A percentile compares a stretch with the other conserved stretches of the same genome.
Conservation (phyloP, 2,329 filamentous ascomycete genomes). For the Calonectria pteridis region DNA sequence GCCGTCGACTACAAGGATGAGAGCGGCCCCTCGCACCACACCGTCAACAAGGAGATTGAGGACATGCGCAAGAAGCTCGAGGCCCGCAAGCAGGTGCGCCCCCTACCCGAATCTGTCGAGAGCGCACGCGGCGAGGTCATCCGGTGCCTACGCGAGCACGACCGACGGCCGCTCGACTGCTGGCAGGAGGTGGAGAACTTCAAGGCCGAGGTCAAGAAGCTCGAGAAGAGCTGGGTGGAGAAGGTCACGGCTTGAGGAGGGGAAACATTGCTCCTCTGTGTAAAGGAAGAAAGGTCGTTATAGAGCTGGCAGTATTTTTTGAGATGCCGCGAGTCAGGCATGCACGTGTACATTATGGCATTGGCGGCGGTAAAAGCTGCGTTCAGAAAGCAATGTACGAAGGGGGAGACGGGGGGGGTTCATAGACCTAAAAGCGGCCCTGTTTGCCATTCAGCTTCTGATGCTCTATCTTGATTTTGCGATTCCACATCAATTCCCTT, state of each 20-base stretch:
- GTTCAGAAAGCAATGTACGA: conserved; percentile 45
- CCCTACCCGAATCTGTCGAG: conserved; percentile 79
- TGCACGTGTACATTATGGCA: conserved; percentile 50
- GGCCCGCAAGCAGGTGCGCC: conserved; percentile 73
- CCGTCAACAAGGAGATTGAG: conserved; percentile 71
- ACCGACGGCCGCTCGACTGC: conserved; percentile 91
- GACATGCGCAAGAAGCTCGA: conserved; percentile 71
- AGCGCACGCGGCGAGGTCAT: conserved; percentile 82
- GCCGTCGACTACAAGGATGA: conserved; percentile 54
- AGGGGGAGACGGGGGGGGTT: conserved; percentile 24
- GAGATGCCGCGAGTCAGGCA: conserved; percentile 28
- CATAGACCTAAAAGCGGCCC: conserved; percentile 39
- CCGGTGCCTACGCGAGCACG: conserved; percentile 84
- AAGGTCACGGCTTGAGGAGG: conserved; percentile 71
- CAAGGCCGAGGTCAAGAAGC: conserved; percentile 86
- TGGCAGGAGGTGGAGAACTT: conserved; percentile 94
- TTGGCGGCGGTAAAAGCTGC: conserved; percentile 47
- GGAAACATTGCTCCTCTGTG: background rate
- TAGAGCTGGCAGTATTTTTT: conserved; percentile 30
- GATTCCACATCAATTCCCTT: conserved; percentile 22
- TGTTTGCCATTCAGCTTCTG: conserved; percentile 34
- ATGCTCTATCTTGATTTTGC: conserved; percentile 26
- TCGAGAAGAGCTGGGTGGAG: conserved; percentile 91
- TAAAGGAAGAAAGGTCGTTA: conserved; percentile 14
- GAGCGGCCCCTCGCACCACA: conserved; percentile 54